Evolutionary conservation across 768 basidiomycete genomes (phyloP).

Genomic region (Kwoniella mangroviensis): DNA sequence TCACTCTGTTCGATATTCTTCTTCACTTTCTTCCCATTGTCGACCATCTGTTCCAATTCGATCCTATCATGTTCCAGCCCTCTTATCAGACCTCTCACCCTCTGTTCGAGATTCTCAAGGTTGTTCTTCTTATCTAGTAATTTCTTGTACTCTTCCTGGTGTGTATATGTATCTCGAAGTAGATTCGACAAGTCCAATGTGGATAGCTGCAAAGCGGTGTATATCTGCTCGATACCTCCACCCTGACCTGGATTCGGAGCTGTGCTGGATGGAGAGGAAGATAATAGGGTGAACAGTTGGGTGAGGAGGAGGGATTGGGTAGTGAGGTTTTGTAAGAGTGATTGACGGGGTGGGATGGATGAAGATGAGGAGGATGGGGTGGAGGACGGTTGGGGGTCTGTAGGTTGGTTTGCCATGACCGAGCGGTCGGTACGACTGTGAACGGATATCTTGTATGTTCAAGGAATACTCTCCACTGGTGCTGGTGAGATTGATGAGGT

Average conservation of each 20-base stretch:
- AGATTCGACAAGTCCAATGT: constrained; percentile 34
- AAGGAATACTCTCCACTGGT: too few species aligned
- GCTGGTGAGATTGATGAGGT: too few species aligned
- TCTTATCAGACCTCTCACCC: constrained; percentile 29
- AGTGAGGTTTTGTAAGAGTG: constrained; percentile 41
- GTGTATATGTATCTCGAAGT: constrained; percentile 28
- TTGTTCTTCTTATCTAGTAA: constrained; percentile 28
- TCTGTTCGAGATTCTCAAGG: constrained; percentile 34
- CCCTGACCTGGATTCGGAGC: neutral
- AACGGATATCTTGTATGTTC: too few species aligned
- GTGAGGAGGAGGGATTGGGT: constrained; percentile 38
- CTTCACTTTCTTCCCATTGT: constrained; percentile 21
- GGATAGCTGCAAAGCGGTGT: constrained; percentile 23
- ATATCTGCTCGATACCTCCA: constrained; percentile 22
- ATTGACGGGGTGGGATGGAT: constrained; percentile 14
- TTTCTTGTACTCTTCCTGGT: constrained; percentile 36
- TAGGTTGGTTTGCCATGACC: constrained; percentile 10
- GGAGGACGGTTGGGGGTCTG: neutral
- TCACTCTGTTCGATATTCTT: constrained; percentile 31
- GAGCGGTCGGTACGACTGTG: neutral
- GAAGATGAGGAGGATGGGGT: constrained; percentile 7
- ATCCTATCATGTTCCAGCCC: constrained; percentile 31
- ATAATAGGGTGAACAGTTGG: constrained; percentile 42
- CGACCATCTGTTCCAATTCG: constrained; percentile 43
- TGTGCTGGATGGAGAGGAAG: constrained; percentile 2